Conservation (phyloP, 768 basidiomycete species). For the Termitomyces titanicus region DNA sequence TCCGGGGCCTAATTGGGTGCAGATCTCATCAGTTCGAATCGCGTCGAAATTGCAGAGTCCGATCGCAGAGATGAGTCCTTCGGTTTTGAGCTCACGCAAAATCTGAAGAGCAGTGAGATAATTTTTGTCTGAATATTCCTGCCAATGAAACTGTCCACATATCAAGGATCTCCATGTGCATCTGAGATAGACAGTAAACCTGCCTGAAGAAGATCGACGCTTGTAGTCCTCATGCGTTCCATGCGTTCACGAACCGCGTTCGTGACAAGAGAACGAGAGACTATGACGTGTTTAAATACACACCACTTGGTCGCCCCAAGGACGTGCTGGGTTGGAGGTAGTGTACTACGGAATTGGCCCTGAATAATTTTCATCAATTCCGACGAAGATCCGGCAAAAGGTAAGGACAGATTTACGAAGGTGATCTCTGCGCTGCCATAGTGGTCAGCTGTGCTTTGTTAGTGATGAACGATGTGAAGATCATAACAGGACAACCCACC, state of each 20-base stretch:
- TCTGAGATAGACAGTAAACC: constrained; percentile 5
- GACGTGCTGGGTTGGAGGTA: constrained; percentile 37
- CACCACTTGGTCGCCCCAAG: constrained; percentile 88
- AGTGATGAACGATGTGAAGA: not conserved
- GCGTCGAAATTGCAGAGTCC: constrained; percentile 85
- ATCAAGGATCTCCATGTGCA: not conserved
- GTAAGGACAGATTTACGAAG: constrained; percentile 48
- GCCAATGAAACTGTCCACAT: constrained; percentile 69
- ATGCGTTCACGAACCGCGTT: constrained; percentile 67
- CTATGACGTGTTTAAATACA: constrained; percentile 54
- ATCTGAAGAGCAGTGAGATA: constrained; percentile 43
- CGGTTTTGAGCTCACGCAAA: constrained; percentile 54
- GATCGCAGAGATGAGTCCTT: constrained; percentile 59
- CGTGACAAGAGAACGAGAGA: constrained; percentile 54
- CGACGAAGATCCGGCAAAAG: constrained; percentile 4
- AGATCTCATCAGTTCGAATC: constrained; percentile 73
- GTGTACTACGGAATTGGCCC: constrained; percentile 64
- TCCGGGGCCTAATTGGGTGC: constrained; percentile 66
- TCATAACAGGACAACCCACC: constrained; percentile 3
- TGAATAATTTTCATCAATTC: constrained; percentile 24
- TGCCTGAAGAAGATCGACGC: constrained; percentile 75
- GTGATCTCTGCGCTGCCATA: constrained; percentile 82
- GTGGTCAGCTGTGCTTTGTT: constrained; percentile 63
- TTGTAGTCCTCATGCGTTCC: constrained; percentile 55
- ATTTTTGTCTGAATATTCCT: constrained; percentile 54